Conservation (phyloP, 1,284 basidiomycete species). For the Golubevia pallescens region DNA sequence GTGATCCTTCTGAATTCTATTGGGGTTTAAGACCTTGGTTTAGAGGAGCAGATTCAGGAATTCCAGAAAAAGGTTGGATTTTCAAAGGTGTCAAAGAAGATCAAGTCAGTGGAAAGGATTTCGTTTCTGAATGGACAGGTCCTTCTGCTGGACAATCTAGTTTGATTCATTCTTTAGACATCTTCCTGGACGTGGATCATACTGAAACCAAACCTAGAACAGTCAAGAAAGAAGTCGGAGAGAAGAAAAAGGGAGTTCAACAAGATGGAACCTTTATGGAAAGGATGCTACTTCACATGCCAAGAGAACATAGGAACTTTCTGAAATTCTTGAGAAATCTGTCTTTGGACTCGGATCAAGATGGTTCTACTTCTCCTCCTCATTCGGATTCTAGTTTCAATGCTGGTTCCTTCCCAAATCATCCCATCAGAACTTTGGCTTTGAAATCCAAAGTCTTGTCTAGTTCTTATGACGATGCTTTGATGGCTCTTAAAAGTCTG, state of each 20-base stretch:
- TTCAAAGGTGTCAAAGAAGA: slow-evolving; percentile 40
- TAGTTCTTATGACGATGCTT: slow-evolving; percentile 73
- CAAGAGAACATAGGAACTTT: slow-evolving; percentile 42
- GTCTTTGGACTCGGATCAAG: background rate
- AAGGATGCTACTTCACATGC: slow-evolving; percentile 28
- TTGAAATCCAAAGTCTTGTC: slow-evolving; percentile 27
- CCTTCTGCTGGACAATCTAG: slow-evolving; percentile 55
- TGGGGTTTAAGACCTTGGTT: slow-evolving; percentile 61
- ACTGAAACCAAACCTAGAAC: slow-evolving; percentile 10
- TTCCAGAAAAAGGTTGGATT: slow-evolving; percentile 34
- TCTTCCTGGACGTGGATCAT: slow-evolving; percentile 58
- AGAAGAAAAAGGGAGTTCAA: slow-evolving; percentile 5
- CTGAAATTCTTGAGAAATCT: slow-evolving; percentile 41
- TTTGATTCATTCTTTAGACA: slow-evolving; percentile 55
- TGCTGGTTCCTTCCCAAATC: slow-evolving; percentile 8
- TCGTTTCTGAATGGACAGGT: slow-evolving; percentile 17
- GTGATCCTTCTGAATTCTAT: slow-evolving; percentile 53
- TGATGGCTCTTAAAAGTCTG: slow-evolving; percentile 78
- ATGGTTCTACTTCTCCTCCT: background rate
- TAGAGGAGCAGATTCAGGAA: slow-evolving; percentile 39
- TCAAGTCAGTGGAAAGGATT: slow-evolving; percentile 24
- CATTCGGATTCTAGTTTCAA: too few relatives aligned
- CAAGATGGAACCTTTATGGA: slow-evolving; percentile 53
- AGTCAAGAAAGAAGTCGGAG: slow-evolving; percentile 22
- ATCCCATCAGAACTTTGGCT: slow-evolving; percentile 45